Evolutionary conservation across 345 rosid genomes (phyloP), one percentile per base, ranked within the genome.

Genomic region (Bruguiera parviflora): DNA sequence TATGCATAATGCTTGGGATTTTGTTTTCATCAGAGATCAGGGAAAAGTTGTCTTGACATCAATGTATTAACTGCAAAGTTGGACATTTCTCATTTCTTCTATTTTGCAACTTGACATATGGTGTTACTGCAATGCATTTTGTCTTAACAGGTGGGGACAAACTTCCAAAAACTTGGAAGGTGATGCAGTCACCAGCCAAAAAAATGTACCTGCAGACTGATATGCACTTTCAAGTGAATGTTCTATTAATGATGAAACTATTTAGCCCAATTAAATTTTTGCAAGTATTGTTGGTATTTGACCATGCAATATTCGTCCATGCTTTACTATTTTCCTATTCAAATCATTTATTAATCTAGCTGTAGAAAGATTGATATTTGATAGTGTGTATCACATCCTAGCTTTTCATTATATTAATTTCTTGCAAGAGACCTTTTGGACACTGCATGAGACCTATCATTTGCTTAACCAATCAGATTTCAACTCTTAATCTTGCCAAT

Each of bases 21-120:
- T 39, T 33, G 33, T 51, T 33, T 64, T 37, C 57, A 43, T 53
- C 7, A 69, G 39, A 6, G 27, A 28, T 24, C 3, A 60, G 39
- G 21, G 27, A 53, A 53, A 9, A 16, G 20, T 22, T 21, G n/a
- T 37, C 32, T 31, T 63, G 63, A 53, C 9, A 22, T 63, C 28
- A 53, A 56, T 63, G 21, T 25, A 9, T 71, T 63, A 27, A 24
- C 61, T 27, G 51, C 22, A 37, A 69, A 59, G 21, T 33, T 59
- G 58, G 19, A 46, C 25, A 20, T 29, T 5, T 33, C 5, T 60
- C 10, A 1, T 53, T 62, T 70, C 61, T 31, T 70, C 21, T 4
- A 27, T 55, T 20, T 58, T 47, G 32, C 25, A 47, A 49, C 0
- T 70, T 32, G 33, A 55, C 22, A 22, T 8, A 55, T 21, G 58